Conservation (phyloP, 2,329 filamentous ascomycete species). For the Piedraia hortae region DNA sequence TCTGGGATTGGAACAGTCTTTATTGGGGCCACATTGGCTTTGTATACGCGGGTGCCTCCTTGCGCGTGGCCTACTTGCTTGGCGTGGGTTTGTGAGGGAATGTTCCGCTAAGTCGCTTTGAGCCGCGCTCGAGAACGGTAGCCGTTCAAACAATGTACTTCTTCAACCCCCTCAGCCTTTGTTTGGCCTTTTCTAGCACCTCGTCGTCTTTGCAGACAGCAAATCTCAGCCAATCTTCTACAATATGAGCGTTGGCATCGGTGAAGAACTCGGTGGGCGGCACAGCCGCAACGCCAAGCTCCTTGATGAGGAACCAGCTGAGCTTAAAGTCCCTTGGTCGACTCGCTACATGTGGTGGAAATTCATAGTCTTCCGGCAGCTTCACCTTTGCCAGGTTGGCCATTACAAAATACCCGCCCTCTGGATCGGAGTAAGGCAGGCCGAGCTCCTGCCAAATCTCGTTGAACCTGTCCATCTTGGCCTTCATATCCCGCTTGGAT, state of each 20-base stretch:
- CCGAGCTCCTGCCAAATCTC: conserved; percentile 24
- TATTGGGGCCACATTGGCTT: conserved; percentile 13
- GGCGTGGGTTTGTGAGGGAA: conserved; percentile 12
- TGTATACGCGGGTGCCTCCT: conserved; percentile 12
- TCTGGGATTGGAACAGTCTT: conserved; percentile 14
- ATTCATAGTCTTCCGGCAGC: conserved; percentile 58
- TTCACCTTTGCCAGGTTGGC: conserved; percentile 78
- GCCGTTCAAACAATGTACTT: conserved; percentile 17
- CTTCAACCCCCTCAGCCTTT: conserved; percentile 21
- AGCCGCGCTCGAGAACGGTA: no score
- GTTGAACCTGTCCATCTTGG: conserved; percentile 69
- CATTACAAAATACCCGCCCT: conserved; percentile 92
- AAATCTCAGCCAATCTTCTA: conserved; percentile 74
- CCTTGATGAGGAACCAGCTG: conserved; percentile 87
- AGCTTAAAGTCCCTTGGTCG: conserved; percentile 84
- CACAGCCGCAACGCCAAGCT: conserved; percentile 84
- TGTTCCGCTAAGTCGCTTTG: no score
- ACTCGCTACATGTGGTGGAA: conserved; percentile 65
- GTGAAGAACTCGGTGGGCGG: conserved; percentile 96
- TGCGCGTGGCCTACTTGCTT: conserved; percentile 11
- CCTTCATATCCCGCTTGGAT: conserved; percentile 64
- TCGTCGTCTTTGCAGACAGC: conserved; percentile 90
- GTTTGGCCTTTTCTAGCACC: conserved; percentile 28
- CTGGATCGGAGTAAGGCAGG: conserved; percentile 53
- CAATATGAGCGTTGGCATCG: conserved; percentile 51